phyloP scores from a whole-genome alignment of 495 filamentous ascomycete genomes.

The Hypoxylon fuscum region DNA sequence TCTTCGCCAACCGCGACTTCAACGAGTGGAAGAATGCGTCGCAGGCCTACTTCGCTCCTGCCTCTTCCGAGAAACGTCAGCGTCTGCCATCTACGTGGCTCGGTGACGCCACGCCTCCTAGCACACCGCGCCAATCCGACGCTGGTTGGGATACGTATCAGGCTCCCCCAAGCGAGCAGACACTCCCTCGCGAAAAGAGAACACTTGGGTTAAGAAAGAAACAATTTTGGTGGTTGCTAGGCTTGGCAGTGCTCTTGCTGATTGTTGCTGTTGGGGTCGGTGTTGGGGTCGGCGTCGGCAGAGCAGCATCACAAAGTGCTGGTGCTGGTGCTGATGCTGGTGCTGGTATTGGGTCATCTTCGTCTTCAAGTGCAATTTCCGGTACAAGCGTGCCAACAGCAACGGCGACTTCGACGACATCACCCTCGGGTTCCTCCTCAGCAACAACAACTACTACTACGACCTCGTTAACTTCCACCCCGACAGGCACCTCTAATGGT shows the following conservation, averaged over 20 bases:
- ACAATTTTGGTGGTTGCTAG: slow-evolving; percentile 44
- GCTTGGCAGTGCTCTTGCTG: slow-evolving; percentile 43
- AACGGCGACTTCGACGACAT: slow-evolving; percentile 9
- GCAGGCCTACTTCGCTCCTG: slow-evolving; percentile 38
- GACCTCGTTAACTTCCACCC: slow-evolving; percentile 18
- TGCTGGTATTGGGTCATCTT: neutral
- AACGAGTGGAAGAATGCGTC: slow-evolving; percentile 42
- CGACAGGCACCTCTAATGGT: slow-evolving; percentile 28
- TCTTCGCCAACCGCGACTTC: slow-evolving; percentile 43
- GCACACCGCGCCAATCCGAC: slow-evolving; percentile 31
- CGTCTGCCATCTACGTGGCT: slow-evolving; percentile 41
- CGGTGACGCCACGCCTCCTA: slow-evolving; percentile 40
- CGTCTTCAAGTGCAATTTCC: neutral
- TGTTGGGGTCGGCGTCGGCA: slow-evolving; percentile 46
- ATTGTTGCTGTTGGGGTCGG: slow-evolving; percentile 51
- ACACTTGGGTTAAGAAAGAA: slow-evolving; percentile 40
- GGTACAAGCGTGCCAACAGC: slow-evolving; percentile 2
- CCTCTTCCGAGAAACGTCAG: slow-evolving; percentile 24
- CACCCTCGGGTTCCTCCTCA: neutral
- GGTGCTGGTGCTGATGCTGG: slow-evolving; percentile 7
- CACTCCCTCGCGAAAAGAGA: slow-evolving; percentile 10
- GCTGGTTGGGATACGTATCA: slow-evolving; percentile 1
- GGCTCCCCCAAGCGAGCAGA: neutral
- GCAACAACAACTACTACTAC: slow-evolving; percentile 8
- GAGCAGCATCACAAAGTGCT: slow-evolving; percentile 7